phyloP scores from a whole-genome alignment of 1,284 basidiomycete species.

The Agaricales sp. region DNA sequence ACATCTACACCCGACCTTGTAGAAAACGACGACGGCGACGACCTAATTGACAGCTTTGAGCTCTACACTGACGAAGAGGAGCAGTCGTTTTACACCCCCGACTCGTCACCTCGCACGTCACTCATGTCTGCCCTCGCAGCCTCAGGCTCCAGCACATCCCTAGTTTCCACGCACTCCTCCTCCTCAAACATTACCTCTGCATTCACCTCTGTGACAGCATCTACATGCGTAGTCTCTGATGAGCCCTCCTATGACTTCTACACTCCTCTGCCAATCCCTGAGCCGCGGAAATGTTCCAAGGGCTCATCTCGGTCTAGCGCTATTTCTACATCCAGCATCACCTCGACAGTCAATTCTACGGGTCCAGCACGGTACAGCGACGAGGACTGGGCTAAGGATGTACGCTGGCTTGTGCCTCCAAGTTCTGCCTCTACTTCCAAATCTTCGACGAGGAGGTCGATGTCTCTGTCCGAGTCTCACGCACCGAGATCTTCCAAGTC shows the following conservation, averaged over 20 bases:
- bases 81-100: conserved; percentile 1
- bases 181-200: background rate
- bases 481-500: background rate
- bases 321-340: too few relatives aligned
- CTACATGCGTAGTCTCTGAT: background rate
- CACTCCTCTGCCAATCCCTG: background rate
- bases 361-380: background rate
- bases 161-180: background rate
- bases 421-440: background rate
- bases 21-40: background rate
- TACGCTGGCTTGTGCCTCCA: background rate
- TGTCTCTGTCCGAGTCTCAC: background rate
- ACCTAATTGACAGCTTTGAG: background rate
- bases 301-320: background rate
- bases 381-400: conserved; percentile 1
- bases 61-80: background rate
- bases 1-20: background rate
- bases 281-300: background rate
- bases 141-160: background rate
- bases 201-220: background rate
- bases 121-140: background rate
- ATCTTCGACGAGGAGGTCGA: background rate
- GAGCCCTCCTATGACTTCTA: background rate
- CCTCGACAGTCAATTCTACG: background rate
- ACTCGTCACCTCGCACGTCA: background rate